Evolutionary conservation across 306 rosid species (phyloP).

Genomic region (Sphenostylis stenocarpa): DNA sequence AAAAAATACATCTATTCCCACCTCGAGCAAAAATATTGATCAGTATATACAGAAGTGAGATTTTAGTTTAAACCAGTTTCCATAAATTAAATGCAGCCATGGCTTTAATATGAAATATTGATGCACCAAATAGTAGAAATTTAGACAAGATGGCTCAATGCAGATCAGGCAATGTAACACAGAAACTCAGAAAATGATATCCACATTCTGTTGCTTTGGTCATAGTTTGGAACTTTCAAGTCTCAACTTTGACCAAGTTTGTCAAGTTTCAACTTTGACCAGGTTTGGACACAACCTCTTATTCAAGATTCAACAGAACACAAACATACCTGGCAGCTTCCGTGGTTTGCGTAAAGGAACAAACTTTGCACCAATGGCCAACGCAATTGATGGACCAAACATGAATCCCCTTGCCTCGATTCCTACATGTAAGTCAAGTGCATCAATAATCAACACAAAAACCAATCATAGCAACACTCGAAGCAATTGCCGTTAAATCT

Average conservation of each 20-base stretch:
- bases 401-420: conserved; percentile 97
- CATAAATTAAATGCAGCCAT: not conserved
- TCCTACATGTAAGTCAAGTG: conserved; percentile 48
- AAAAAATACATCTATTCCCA: not conserved
- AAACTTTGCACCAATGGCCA: conserved; percentile 95
- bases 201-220: not conserved
- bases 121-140: not conserved
- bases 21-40: not conserved
- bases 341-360: conserved; percentile 95
- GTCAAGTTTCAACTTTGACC: not conserved
- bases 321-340: conserved; percentile 80
- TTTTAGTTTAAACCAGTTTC: not conserved
- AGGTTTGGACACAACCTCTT: conserved; percentile 3
- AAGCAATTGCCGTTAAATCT: not conserved
- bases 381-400: conserved; percentile 93
- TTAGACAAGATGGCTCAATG: not conserved
- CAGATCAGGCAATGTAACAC: conserved; percentile 6
- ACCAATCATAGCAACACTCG: conserved; percentile 3
- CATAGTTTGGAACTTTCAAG: not conserved
- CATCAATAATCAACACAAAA: conserved; percentile 10
- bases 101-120: not conserved
- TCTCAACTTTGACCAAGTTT: conserved; percentile 3
- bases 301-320: not conserved
- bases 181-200: conserved; percentile 20
- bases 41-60: not conserved